These are phyloP conservation scores for Skeletonema grethae DNA, from an alignment of 108 stramenopile genomes.

Conservation along the genomic window DNA sequence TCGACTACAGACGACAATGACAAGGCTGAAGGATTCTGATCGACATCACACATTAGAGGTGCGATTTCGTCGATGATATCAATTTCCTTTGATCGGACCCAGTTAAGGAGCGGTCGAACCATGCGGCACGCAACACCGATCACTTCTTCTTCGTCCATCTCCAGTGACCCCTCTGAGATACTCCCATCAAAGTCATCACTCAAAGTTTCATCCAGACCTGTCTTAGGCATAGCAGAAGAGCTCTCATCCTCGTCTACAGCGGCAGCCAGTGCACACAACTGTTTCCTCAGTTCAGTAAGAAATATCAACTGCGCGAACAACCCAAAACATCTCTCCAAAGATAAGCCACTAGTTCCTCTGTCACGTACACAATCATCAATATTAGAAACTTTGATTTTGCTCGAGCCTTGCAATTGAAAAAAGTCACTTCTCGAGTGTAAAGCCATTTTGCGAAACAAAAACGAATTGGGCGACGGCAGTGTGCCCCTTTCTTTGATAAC, in stretches of 20 bases:
- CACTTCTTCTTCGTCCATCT: constrained; percentile 60
- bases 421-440: constrained; percentile 53
- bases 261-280: constrained; percentile 68
- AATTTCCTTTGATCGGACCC: constrained; percentile 75
- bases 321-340: constrained; percentile 48
- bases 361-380: constrained; percentile 20
- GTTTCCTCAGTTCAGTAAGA: constrained; percentile 66
- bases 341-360: background rate
- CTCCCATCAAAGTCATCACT: constrained; percentile 66
- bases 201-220: constrained; percentile 11
- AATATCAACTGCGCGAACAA: constrained; percentile 69
- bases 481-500: constrained; percentile 75
- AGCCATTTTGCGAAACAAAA: constrained; percentile 73
- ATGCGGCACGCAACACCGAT: constrained; percentile 64
- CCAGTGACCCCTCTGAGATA: constrained; percentile 52
- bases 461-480: constrained; percentile 78
- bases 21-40: constrained; percentile 10
- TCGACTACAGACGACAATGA: constrained; percentile 41
- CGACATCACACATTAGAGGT: constrained; percentile 39
- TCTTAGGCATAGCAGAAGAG: constrained; percentile 9
- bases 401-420: constrained; percentile 34
- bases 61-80: constrained; percentile 56
- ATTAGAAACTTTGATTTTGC: constrained; percentile 10
- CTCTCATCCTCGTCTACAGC: constrained; percentile 51
- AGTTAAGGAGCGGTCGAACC: constrained; percentile 68